Base-by-base conservation (phyloP, 108 stramenopile genomes). In the Fragilaria radians region DNA sequence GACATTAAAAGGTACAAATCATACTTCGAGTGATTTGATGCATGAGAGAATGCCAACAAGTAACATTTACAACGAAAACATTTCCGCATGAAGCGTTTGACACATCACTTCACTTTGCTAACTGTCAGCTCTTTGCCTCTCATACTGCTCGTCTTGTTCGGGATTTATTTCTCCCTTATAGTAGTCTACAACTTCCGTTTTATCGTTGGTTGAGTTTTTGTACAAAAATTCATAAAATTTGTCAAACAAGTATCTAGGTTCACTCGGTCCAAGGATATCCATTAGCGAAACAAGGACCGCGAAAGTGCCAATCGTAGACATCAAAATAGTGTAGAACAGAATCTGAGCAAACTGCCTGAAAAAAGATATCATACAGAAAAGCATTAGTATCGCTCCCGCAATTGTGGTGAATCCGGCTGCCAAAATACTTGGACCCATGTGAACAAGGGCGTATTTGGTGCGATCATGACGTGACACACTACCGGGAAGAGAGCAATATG, bases 371-470 rank as follows among this genome's bases (percentile, higher is more conserved):
- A 71, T 47, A 5, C 67, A 63, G 61, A 75, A 72, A 27, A 76
- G 46, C 79, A 80, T 80, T 33, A 80, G 52, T 11, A 66, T 32
- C 22, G 79, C 79, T 26, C 66, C 57, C 11, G 62, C 50, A 52
- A 80, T 47, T 4, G 80, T 81, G 1, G 80, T 81, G 23, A 74
- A 64, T 1, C 65, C 80, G 11, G 80, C 69, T 21, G 73, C 78
- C 50, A 80, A 55, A 33, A 80, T 69, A 25, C 68, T 71, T 5
- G 79, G 79, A 11, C 80, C 80, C 80, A 81, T 77, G 31, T 62
- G 49, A 25, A 76, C 49, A 62, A 81, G 32, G 1, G 80, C 72
- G 33, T 70, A 59, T 45, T 77, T 62, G 46, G 73, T 66, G 5
- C 80, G 64, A 25, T 67, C 61, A 9, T 48, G 32, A 4, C 73